These are phyloP conservation scores for Picea abies DNA, from an alignment of 83 land plant species.

Conservation along the genomic window DNA sequence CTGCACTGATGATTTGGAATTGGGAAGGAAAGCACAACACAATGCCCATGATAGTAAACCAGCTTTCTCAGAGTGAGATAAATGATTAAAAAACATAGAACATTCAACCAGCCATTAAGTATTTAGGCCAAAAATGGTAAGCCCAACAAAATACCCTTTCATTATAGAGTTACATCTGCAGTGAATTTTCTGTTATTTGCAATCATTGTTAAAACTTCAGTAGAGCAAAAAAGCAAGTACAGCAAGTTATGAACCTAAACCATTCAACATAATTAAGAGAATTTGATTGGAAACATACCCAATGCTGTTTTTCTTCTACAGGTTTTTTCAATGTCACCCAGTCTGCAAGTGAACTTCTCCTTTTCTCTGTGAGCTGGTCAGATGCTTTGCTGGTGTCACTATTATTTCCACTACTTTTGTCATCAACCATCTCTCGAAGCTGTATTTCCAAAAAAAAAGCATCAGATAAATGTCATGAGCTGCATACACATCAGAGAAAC, in stretches of 20 bases:
- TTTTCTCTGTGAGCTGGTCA: too few relatives aligned
- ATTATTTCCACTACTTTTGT: too few relatives aligned
- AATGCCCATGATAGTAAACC: not conserved
- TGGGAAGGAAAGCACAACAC: not conserved
- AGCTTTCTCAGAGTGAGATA: not conserved
- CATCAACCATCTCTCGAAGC: too few relatives aligned
- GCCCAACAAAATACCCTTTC: too few relatives aligned
- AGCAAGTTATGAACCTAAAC: not conserved
- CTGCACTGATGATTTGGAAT: not conserved
- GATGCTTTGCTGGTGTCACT: too few relatives aligned
- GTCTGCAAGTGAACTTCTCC: constrained; percentile 15
- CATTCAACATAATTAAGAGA: not conserved
- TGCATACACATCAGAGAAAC: too few relatives aligned
- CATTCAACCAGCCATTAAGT: not conserved
- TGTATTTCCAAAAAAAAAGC: constrained; percentile 16
- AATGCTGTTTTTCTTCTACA: constrained; percentile 92
- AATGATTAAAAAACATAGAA: constrained; percentile 3
- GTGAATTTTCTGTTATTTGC: too few relatives aligned
- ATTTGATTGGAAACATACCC: constrained; percentile 52
- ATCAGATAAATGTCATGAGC: not conserved
- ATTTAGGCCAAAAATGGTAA: too few relatives aligned
- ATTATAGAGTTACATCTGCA: too few relatives aligned
- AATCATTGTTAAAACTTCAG: not conserved
- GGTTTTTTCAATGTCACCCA: constrained; percentile 78
- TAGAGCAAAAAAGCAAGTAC: not conserved